Evolutionary conservation across 1,139 yeast species (phyloP).

Genomic region (Nakaseomyces glabratus): DNA sequence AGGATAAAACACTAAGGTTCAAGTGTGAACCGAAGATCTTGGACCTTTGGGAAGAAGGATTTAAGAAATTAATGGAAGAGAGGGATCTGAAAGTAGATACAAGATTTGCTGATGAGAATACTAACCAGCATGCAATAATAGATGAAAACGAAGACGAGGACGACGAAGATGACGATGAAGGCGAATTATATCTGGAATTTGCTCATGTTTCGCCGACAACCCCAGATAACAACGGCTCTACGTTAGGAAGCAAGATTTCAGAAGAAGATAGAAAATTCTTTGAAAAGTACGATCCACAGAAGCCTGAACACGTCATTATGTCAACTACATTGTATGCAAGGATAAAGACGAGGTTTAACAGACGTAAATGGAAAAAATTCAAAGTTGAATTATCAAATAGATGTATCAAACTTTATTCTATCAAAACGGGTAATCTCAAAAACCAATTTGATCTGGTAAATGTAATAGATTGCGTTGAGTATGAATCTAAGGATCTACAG

Average conservation of each 20-base stretch:
- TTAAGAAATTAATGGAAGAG: slow-evolving; percentile 11
- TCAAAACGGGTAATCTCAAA: slow-evolving; percentile 14
- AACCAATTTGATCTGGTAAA: slow-evolving; percentile 13
- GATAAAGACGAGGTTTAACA: slow-evolving; percentile 17
- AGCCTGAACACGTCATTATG: slow-evolving; percentile 14
- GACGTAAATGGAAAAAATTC: slow-evolving; percentile 21
- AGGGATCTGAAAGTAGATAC: slow-evolving; percentile 1
- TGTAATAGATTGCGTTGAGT: slow-evolving; percentile 21
- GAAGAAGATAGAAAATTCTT: slow-evolving; percentile 19
- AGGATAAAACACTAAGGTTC: slow-evolving; percentile 16
- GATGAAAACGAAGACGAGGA: slow-evolving; percentile 11
- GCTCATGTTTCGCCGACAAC: slow-evolving; percentile 7
- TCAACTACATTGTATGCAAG: slow-evolving; percentile 14
- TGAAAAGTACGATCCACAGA: slow-evolving; percentile 16
- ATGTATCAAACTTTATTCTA: slow-evolving; percentile 14
- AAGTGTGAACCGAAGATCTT: slow-evolving; percentile 7
- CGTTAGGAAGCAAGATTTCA: slow-evolving; percentile 7
- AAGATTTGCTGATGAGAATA: slow-evolving; percentile 1
- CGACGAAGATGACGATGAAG: slow-evolving; percentile 12
- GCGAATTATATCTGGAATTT: slow-evolving; percentile 8
- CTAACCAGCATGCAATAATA: slow-evolving; percentile 4
- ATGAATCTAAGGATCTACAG: slow-evolving; percentile 13
- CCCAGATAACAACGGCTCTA: slow-evolving; percentile 5
- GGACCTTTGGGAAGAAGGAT: slow-evolving; percentile 14
- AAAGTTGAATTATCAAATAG: slow-evolving; percentile 16